phyloP scores from a whole-genome alignment of 1,139 yeast genomes.

The Yamadazyma triangularis region DNA sequence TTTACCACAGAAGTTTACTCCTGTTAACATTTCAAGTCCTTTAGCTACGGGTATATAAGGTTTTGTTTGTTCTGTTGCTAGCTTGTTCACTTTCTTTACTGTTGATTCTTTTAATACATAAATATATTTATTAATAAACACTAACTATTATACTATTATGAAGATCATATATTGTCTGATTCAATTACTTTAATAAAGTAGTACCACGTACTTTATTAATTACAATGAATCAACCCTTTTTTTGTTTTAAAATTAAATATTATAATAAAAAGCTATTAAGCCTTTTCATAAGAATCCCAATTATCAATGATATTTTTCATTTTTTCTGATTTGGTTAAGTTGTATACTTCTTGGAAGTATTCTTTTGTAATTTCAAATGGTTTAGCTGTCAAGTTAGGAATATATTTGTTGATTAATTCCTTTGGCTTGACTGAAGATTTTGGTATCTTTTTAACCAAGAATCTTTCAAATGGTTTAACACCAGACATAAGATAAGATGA shows the following conservation, averaged over 20 bases:
- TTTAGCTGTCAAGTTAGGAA: constrained; percentile 97
- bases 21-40: constrained; percentile 81
- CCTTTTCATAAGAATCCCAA: constrained; percentile 82
- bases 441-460: constrained; percentile 92
- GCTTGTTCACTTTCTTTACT: no score
- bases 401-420: constrained; percentile 87
- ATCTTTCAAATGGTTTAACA: constrained; percentile 98
- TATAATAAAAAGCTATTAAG: constrained; percentile 17
- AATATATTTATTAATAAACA: constrained; percentile 1
- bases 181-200: constrained; percentile 1
- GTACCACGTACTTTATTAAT: constrained; percentile 4
- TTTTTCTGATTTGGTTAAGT: constrained; percentile 86
- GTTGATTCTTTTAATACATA: no score
- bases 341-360: constrained; percentile 93
- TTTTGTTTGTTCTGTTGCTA: no score
- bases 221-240: no score
- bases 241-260: no score
- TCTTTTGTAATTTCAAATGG: constrained; percentile 95
- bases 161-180: no score
- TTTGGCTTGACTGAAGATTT: constrained; percentile 94
- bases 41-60: constrained; percentile 27
- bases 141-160: not conserved
- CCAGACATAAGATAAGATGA: constrained; percentile 96
- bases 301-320: constrained; percentile 85
- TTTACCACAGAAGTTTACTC: constrained; percentile 86